Evolutionary conservation across 2,329 filamentous ascomycete species (phyloP).

Genomic region (Aspergillus neotritici): DNA sequence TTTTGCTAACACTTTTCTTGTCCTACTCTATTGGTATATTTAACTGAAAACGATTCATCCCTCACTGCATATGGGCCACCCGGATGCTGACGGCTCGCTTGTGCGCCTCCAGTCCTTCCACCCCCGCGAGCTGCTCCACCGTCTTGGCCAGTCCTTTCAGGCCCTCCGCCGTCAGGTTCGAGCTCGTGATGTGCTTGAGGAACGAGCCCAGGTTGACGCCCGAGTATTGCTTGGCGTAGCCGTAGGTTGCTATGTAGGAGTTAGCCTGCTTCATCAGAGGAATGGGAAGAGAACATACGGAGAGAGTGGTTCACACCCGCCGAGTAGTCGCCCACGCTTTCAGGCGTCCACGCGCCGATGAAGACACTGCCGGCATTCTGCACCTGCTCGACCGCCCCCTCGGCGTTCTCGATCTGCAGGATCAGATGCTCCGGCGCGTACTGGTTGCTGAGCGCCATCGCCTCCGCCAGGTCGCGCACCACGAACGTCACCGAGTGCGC

Average conservation of each 20-base stretch:
- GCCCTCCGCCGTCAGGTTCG: constrained; percentile 79
- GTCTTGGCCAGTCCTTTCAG: constrained; percentile 77
- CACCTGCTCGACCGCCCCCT: constrained; percentile 68
- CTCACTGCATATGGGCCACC: constrained; percentile 43
- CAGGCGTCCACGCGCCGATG: constrained; percentile 91
- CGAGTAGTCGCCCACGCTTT: constrained; percentile 96
- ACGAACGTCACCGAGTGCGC: constrained; percentile 84
- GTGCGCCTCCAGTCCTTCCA: constrained; percentile 93
- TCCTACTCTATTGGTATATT: constrained; percentile 7
- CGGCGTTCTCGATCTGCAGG: constrained; percentile 74
- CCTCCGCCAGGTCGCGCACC: constrained; percentile 64
- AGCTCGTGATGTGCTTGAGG: constrained; percentile 95
- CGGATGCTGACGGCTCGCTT: constrained; percentile 65
- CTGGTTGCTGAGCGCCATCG: constrained; percentile 77
- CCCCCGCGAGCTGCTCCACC: constrained; percentile 90
- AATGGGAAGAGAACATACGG: constrained; percentile 61
- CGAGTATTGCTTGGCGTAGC: constrained; percentile 97
- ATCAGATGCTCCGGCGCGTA: constrained; percentile 98
- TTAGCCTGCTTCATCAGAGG: constrained; percentile 14
- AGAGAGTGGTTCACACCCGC: constrained; percentile 96
- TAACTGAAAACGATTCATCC: constrained; percentile 1
- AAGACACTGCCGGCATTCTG: constrained; percentile 96
- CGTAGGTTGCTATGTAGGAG: constrained; percentile 70
- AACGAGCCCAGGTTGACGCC: constrained; percentile 95
- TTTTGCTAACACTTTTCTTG: constrained; percentile 9